Evolutionary conservation across 805 yeast genomes (phyloP), one percentile per base, ranked within the genome.

Genomic region (Yamadazyma takamatsuzukensis): DNA sequence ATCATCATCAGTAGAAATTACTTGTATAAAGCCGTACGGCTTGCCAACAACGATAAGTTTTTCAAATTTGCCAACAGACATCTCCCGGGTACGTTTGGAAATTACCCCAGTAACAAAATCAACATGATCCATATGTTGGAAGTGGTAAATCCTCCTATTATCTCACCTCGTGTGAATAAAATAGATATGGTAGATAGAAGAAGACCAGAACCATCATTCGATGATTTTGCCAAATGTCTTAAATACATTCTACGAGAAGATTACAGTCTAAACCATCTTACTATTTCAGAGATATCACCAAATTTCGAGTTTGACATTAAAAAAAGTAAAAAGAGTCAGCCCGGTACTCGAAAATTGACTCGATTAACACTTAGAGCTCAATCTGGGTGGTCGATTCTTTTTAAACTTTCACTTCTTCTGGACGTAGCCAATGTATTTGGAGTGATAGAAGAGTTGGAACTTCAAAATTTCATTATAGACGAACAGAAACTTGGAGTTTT

Each of bases 301-400:
- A 66, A 66, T 15, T 77, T 78, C 44, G 55, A 48, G 24, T 70
- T 72, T 36, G 32, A 22, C 21, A 15, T 17, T 28, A 31, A 23
- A 28, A 31, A n/a, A 36, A 31, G 16, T 40, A 45, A 11, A n/a
- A n/a, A n/a, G n/a, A n/a, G n/a, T n/a, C n/a, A n/a, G n/a, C n/a
- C n/a, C n/a, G n/a, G n/a, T n/a, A 27, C 28, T 6, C 49, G 67
- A 32, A 36, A 49, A 3, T 43, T 71, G 5, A 39, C 55, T 2
- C 56, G 42, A n/a, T 45, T 72, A n/a, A 47, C 49, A 4, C 43
- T 72, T 2, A 54, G 64, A 4, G 62, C 75, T 0, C 72, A 72
- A 38, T 36, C 62, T 0, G 76, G 76, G 2, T 70, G 77, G 77
- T 67, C 69, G 21, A 69, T 77, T 11, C 76, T 80, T 3, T 52